Percentiles rank a stretch among this genome's conserved stretches.
phyloP scores from a whole-genome alignment of 2,329 filamentous ascomycete species.

The Blastomyces gilchristii region DNA sequence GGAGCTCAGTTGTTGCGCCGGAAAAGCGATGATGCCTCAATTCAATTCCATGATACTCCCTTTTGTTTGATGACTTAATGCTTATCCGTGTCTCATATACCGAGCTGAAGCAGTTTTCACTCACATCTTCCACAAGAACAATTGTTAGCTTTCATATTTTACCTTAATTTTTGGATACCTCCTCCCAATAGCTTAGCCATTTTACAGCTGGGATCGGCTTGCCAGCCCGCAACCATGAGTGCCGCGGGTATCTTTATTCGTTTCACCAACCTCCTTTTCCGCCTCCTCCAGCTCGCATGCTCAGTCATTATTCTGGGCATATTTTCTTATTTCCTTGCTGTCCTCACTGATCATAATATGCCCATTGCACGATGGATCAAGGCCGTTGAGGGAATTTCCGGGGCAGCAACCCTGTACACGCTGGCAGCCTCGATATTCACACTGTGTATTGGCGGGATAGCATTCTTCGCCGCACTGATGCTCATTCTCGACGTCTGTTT shows the following conservation, averaged over 20 bases:
- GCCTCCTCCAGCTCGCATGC: conserved; percentile 62
- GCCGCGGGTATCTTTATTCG: conserved; percentile 55
- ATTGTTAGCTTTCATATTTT: neutral
- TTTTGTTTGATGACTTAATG: neutral
- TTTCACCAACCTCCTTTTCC: conserved; percentile 58
- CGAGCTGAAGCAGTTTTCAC: neutral
- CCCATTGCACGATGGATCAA: conserved; percentile 55
- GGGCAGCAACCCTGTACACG: conserved; percentile 63
- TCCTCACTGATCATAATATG: conserved; percentile 55
- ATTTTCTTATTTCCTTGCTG: conserved; percentile 75
- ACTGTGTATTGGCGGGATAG: conserved; percentile 66
- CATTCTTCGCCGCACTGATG: conserved; percentile 60
- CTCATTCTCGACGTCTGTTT: conserved; percentile 71
- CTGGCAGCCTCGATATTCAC: conserved; percentile 62
- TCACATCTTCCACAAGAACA: neutral
- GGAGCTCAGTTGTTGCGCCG: neutral
- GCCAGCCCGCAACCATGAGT: conserved; percentile 42
- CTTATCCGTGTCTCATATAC: neutral
- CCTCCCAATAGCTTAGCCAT: neutral
- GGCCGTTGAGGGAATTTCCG: conserved; percentile 69
- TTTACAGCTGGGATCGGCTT: neutral
- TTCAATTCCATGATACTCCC: neutral
- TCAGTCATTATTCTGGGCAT: conserved; percentile 64
- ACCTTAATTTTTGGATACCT: neutral
- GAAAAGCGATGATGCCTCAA: neutral